Base-by-base conservation (phyloP, 1,284 basidiomycete species). In the Mycosarcoma maydis region DNA sequence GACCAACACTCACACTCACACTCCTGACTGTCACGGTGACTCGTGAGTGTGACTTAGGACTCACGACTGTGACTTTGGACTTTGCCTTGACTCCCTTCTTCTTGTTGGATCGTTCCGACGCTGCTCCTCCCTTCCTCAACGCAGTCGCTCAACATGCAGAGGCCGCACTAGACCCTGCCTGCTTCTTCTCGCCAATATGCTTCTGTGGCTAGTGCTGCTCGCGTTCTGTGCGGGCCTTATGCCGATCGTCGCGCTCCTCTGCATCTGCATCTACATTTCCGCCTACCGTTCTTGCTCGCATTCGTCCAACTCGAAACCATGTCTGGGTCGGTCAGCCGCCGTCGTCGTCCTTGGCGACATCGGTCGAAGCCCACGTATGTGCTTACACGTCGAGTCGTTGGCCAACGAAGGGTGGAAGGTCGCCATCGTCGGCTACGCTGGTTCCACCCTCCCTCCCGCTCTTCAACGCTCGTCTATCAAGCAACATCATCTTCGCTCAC, bases 331-430 rank as follows among this genome's bases (percentile, higher is more conserved):
- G 0, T 70, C 64, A 1, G 91, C 92, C 11, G 91, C 89, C 1
- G 88, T 98, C 42, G 85, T 98, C 24, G 96, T 99, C 2, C 86
- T 99, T 9, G 96, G 96, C 7, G 96, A 99, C 83, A 88, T 99
- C 44, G 96, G 94, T 1, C 87, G 95, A 43, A 94, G 91, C 80
- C 96, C 96, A 9, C 87, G 96, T 33, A 98, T 98, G 92, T 96
- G 98, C 91, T 96, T 97, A 82, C 96, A 99, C 77, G 91, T 94
- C 0, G 88, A 94, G 77, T 94, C 91, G 77, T 90, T 98, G 76
- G 90, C 92, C 20, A 87, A 89, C 45, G 86, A 90, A 56, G 88
- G 87, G 4, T 98, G 92, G 83, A 84, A 87, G 56, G 93, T 93
- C 0, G 88, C 88, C 74, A 78, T 98, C 16, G 87, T 98, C 44